phyloP scores from a whole-genome alignment of 805 yeast genomes.

The Candida tibetensis region DNA sequence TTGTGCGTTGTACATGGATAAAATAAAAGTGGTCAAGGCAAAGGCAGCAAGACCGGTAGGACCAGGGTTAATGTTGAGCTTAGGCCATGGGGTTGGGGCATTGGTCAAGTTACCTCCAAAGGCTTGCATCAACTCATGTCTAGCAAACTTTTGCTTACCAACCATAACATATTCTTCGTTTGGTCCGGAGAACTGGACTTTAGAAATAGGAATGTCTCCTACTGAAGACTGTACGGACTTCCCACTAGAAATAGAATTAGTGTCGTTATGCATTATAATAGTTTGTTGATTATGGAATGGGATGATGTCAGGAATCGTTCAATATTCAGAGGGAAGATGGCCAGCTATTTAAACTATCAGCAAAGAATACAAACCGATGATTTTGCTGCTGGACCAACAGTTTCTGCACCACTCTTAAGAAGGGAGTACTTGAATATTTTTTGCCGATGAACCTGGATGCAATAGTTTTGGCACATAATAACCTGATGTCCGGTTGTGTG shows the following conservation, averaged over 20 bases:
- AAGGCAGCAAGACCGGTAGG: conserved; percentile 75
- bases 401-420: neutral
- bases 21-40: conserved; percentile 65
- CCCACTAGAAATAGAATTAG: neutral
- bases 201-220: neutral
- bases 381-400: neutral
- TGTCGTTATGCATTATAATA: neutral
- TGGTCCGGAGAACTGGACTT: conserved; percentile 20
- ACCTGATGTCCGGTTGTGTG: neutral
- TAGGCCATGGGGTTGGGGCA: conserved; percentile 22
- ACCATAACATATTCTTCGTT: conserved; percentile 31
- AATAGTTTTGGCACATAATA: neutral
- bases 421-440: neutral
- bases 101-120: conserved; percentile 26
- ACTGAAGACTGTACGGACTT: neutral
- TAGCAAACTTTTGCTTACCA: conserved; percentile 28
- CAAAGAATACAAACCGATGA: no score
- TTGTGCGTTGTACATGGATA: conserved; percentile 58
- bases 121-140: conserved; percentile 32
- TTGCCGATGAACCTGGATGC: no score
- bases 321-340: neutral
- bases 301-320: neutral
- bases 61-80: conserved; percentile 56
- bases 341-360: neutral
- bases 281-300: neutral